Percentiles rank a stretch among this genome's conserved stretches.
Conservation (phyloP, 2,329 filamentous ascomycete species). For the Monosporascus sp. region DNA sequence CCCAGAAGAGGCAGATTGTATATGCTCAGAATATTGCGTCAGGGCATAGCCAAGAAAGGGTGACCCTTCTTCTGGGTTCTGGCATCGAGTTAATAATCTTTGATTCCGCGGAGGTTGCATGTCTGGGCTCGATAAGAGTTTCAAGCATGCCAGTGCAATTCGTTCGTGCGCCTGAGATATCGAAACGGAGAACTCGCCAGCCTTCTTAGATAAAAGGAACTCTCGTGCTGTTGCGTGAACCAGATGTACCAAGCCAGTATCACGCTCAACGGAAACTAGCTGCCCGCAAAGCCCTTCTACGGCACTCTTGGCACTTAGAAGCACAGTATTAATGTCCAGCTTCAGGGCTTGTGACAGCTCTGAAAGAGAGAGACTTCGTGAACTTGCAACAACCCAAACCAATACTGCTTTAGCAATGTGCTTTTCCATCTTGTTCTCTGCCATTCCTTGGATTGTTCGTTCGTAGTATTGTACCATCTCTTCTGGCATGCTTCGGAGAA, state of each 20-base stretch:
- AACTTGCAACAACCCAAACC: slow-evolving; percentile 19
- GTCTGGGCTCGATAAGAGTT: slow-evolving; percentile 12
- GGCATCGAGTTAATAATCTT: slow-evolving; percentile 1
- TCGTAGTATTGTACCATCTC: slow-evolving; percentile 27
- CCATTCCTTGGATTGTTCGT: slow-evolving; percentile 16
- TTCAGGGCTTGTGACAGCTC: slow-evolving; percentile 24
- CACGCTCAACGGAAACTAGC: slow-evolving; percentile 20
- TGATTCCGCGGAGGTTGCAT: slow-evolving; percentile 15
- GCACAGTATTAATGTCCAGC: slow-evolving; percentile 20
- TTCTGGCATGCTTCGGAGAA: slow-evolving; percentile 25
- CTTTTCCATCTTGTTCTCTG: slow-evolving; percentile 19
- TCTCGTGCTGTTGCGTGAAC: slow-evolving; percentile 24
- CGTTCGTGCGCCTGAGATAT: slow-evolving; percentile 15
- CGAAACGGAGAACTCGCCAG: slow-evolving; percentile 21
- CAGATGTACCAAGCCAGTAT: slow-evolving; percentile 13
- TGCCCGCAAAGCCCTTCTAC: slow-evolving; percentile 26
- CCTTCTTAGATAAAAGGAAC: slow-evolving; percentile 19
- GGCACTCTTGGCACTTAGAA: slow-evolving; percentile 14
- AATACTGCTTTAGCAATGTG: slow-evolving; percentile 24
- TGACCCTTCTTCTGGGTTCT: slow-evolving; percentile 1
- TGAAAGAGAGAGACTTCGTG: slow-evolving; percentile 14
- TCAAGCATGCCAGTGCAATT: slow-evolving; percentile 20
- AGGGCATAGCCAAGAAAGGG: slow-evolving; percentile 19
- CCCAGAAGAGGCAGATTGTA: slow-evolving; percentile 11
- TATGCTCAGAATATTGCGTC: slow-evolving; percentile 22